Evolutionary conservation across 2,329 filamentous ascomycete genomes (phyloP).

Genomic region (Alternaria rosae): DNA sequence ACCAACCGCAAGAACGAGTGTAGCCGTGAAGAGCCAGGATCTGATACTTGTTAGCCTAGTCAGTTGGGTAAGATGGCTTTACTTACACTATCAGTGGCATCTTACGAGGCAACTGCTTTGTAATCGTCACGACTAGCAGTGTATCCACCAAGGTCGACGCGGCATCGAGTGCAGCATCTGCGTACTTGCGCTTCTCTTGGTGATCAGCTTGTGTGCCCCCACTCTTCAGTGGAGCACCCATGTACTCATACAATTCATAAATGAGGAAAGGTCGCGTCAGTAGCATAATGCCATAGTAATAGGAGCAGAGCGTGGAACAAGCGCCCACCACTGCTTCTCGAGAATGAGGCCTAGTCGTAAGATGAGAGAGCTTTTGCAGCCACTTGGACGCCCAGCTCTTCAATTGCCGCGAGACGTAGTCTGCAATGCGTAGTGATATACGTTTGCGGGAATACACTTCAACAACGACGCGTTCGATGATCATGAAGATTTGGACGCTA

Average conservation of each 20-base stretch:
- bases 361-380: conserved; percentile 39
- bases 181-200: conserved; percentile 37
- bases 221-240: conserved; percentile 42
- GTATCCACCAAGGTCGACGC: conserved; percentile 39
- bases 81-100: conserved; percentile 45
- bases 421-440: conserved; percentile 51
- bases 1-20: conserved; percentile 38
- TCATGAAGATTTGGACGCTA: conserved; percentile 56
- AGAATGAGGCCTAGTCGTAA: conserved; percentile 36
- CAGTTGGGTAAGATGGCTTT: not conserved
- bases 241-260: conserved; percentile 56
- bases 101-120: conserved; percentile 32
- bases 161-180: conserved; percentile 42
- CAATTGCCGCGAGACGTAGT: conserved; percentile 51
- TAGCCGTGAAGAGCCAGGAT: conserved; percentile 43
- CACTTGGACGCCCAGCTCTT: conserved; percentile 52
- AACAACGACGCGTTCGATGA: conserved; percentile 57
- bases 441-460: conserved; percentile 56
- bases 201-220: conserved; percentile 34
- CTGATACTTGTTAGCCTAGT: conserved; percentile 14
- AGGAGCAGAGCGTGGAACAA: conserved; percentile 60
- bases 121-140: conserved; percentile 26
- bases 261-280: conserved; percentile 62
- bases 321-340: conserved; percentile 50
- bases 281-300: conserved; percentile 63